Evolutionary conservation across 1,284 basidiomycete genomes (phyloP), one percentile per base, ranked within the genome.

Genomic region (Microbotryum silenes-acaulis): DNA sequence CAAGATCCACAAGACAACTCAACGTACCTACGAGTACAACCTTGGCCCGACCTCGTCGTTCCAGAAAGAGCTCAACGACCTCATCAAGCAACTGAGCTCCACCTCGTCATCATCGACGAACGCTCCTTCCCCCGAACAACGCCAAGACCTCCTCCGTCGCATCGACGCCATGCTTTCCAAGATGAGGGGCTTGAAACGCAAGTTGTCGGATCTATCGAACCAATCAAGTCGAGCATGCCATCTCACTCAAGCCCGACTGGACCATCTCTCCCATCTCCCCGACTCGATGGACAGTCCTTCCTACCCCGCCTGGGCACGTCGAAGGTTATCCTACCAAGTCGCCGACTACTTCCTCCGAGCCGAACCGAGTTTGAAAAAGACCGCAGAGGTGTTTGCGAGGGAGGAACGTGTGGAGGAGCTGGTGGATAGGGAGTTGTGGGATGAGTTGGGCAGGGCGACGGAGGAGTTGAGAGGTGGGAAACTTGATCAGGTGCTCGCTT

Each of bases 401-500:
- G 84, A 88, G 66, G 84, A 82, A 70, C 79, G 79, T 20, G 86
- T 91, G 60, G 84, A 88, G 78, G 82, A 81, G 56, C 80, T 93
- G 14, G 89, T 92, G 48, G 92, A 97, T 72, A 85, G 93, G 51
- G 91, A 96, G 61, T 48, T 72, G 16, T 69, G 68, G 68, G 57
- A 67, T 29, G 66, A 71, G 61, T 80, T 97, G 47, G 97, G 97
- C 75, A 83, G 83, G 60, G 91, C 97, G 66, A 91, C 97, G 75
- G 79, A 81, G 7, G 90, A 89, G 0, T 80, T 98, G 21, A 64
- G 75, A 6, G 77, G 79, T 20, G 78, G 54, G 85, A 89, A 68
- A 88, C 87, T 71, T 91, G 91, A 85, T 1, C 88, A 92, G 74
- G 94, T 93, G 6, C 79, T 99, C 50, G 82, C 84, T 18, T 99